Percentiles rank a stretch among this genome's conserved stretches.
Evolutionary conservation across 1,284 basidiomycete species (phyloP).

Genomic region (Phlebopus sp.): DNA sequence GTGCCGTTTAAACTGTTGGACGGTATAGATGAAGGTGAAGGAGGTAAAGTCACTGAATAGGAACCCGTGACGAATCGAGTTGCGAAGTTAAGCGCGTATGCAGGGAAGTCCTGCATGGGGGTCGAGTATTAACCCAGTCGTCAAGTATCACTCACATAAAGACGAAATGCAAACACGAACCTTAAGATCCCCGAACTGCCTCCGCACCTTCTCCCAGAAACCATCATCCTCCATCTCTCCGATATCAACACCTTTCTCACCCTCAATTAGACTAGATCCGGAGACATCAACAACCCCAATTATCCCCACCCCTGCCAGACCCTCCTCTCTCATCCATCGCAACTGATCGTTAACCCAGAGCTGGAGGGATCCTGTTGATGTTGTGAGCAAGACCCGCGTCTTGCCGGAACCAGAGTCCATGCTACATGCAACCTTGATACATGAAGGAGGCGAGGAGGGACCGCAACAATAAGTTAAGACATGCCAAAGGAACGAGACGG

Average conservation of each 20-base stretch:
- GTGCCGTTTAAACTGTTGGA: slow-evolving; percentile 35
- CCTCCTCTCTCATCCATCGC: slow-evolving; percentile 84
- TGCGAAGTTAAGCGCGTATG: slow-evolving; percentile 65
- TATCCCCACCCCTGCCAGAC: slow-evolving; percentile 62
- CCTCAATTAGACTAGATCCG: slow-evolving; percentile 14
- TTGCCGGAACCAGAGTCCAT: slow-evolving; percentile 35
- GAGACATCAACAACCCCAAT: slow-evolving; percentile 77
- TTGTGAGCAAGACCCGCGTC: slow-evolving; percentile 60
- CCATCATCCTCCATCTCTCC: slow-evolving; percentile 45
- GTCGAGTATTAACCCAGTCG: background rate
- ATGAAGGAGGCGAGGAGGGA: background rate
- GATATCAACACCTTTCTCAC: background rate
- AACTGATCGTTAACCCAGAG: slow-evolving; percentile 64
- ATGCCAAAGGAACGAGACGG: background rate
- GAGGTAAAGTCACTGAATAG: slow-evolving; percentile 46
- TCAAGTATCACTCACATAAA: background rate
- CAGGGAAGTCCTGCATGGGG: slow-evolving; percentile 60
- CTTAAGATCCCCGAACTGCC: slow-evolving; percentile 66
- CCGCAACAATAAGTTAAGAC: slow-evolving; percentile 8
- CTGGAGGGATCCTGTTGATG: slow-evolving; percentile 78
- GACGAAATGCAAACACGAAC: slow-evolving; percentile 34
- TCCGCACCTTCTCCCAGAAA: slow-evolving; percentile 51
- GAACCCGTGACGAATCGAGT: slow-evolving; percentile 74
- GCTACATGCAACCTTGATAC: slow-evolving; percentile 49
- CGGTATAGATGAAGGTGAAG: slow-evolving; percentile 29